These are phyloP conservation scores for Fusarium penzigii DNA, from an alignment of 2,329 filamentous ascomycete genomes.

Conservation along the genomic window DNA sequence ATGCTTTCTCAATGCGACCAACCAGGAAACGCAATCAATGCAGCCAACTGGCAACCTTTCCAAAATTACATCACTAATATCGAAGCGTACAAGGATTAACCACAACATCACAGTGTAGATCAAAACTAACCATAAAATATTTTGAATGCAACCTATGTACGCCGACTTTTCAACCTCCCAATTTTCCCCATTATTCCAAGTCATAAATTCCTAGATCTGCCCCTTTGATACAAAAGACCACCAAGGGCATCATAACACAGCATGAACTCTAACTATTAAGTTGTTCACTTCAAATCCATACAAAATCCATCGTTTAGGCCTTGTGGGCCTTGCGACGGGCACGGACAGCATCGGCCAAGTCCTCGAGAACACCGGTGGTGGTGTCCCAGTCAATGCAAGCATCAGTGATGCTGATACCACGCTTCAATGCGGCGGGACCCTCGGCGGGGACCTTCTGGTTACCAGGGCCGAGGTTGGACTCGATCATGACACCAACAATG, in stretches of 20 bases:
- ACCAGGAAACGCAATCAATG: no score
- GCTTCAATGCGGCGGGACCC: slow-evolving; percentile 76
- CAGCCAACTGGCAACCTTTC: no score
- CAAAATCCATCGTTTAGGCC: slow-evolving; percentile 29
- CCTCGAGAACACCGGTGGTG: slow-evolving; percentile 78
- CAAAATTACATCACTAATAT: no score
- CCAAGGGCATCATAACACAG: neutral
- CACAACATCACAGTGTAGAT: neutral
- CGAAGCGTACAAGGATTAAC: no score
- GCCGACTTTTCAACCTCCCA: slow-evolving; percentile 23
- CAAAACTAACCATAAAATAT: neutral
- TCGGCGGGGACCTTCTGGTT: slow-evolving; percentile 86
- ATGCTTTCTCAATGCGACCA: no score
- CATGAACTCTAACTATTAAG: slow-evolving; percentile 1
- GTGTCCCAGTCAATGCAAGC: slow-evolving; percentile 94
- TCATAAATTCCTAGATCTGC: slow-evolving; percentile 24
- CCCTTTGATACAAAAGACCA: slow-evolving; percentile 4
- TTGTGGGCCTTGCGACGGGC: slow-evolving; percentile 62
- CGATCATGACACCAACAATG: slow-evolving; percentile 97
- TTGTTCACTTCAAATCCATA: slow-evolving; percentile 22
- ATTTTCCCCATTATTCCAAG: slow-evolving; percentile 19
- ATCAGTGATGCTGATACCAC: slow-evolving; percentile 92
- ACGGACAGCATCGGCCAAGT: slow-evolving; percentile 81
- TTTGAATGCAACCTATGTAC: slow-evolving; percentile 29
- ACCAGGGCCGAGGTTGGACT: slow-evolving; percentile 92